Evolutionary conservation across 768 basidiomycete genomes (phyloP).

Genomic region (Dentipellis fragilis): DNA sequence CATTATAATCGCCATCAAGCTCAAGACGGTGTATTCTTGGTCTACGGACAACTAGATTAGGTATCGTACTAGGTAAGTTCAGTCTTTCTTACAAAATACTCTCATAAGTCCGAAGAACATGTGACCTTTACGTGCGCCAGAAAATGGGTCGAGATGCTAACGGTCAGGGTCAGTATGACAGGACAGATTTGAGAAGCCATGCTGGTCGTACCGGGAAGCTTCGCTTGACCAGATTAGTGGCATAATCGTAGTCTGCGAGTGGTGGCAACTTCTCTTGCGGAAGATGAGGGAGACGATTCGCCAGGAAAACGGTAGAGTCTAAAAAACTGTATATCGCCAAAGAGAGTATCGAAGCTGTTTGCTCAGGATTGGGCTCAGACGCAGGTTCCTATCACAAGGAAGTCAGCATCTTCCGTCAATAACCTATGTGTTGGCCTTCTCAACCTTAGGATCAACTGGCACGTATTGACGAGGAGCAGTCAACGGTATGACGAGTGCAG

Average conservation of each 20-base stretch:
- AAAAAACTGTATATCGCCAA: constrained; percentile 41
- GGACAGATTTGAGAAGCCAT: constrained; percentile 16
- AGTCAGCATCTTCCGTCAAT: neutral
- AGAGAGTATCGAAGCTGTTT: constrained; percentile 21
- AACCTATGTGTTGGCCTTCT: no score
- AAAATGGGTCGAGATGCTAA: constrained; percentile 21
- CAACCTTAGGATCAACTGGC: neutral
- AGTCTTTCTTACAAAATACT: constrained; percentile 12
- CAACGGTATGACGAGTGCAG: neutral
- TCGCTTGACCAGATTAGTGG: constrained; percentile 20
- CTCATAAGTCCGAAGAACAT: constrained; percentile 19
- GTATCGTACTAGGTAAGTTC: neutral
- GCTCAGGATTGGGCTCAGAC: constrained; percentile 18
- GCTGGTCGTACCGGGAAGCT: constrained; percentile 19
- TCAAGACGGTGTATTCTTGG: constrained; percentile 6
- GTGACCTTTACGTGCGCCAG: constrained; percentile 10
- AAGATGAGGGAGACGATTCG: constrained; percentile 34
- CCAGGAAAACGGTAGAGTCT: constrained; percentile 37
- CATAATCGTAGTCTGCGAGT: constrained; percentile 37
- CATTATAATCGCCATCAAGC: constrained; percentile 1
- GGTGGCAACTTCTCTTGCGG: constrained; percentile 33
- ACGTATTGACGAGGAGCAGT: neutral
- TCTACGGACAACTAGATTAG: neutral
- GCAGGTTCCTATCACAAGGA: constrained; percentile 15
- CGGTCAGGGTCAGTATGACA: neutral